These are phyloP conservation scores for Diaporthe citrichinensis DNA, from an alignment of 2,329 filamentous ascomycete species.

Conservation along the genomic window DNA sequence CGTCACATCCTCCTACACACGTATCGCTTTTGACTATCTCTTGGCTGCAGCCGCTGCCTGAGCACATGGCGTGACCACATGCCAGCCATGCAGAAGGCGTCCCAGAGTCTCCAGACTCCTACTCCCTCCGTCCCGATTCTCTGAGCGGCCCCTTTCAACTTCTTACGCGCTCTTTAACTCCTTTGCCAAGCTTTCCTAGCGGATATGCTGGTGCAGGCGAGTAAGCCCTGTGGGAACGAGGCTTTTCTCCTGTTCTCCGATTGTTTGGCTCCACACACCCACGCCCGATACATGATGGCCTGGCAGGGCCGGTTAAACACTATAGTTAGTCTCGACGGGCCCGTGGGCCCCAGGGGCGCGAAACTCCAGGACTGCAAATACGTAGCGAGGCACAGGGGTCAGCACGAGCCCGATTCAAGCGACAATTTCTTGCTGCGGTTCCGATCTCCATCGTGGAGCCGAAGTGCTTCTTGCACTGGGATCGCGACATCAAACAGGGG, in stretches of 20 bases:
- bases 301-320: background rate
- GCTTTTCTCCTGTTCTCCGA: background rate
- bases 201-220: background rate
- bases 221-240: background rate
- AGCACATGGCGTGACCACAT: slow-evolving; percentile 6
- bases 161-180: background rate
- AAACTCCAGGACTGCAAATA: background rate
- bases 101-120: background rate
- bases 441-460: background rate
- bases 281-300: background rate
- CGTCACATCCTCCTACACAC: slow-evolving; percentile 5
- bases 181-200: background rate
- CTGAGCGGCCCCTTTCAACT: background rate
- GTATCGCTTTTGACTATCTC: background rate
- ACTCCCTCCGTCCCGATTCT: too few relatives aligned
- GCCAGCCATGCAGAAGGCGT: background rate
- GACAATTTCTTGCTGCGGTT: background rate
- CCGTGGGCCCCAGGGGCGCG: background rate
- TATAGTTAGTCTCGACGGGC: background rate
- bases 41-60: background rate
- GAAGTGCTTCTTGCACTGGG: background rate
- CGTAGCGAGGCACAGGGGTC: background rate
- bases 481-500: background rate
- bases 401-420: background rate
- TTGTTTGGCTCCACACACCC: background rate